Evolutionary conservation across 1,284 basidiomycete species (phyloP), one percentile per base, ranked within the genome.

Genomic region (Apiotrichum domesticum): DNA sequence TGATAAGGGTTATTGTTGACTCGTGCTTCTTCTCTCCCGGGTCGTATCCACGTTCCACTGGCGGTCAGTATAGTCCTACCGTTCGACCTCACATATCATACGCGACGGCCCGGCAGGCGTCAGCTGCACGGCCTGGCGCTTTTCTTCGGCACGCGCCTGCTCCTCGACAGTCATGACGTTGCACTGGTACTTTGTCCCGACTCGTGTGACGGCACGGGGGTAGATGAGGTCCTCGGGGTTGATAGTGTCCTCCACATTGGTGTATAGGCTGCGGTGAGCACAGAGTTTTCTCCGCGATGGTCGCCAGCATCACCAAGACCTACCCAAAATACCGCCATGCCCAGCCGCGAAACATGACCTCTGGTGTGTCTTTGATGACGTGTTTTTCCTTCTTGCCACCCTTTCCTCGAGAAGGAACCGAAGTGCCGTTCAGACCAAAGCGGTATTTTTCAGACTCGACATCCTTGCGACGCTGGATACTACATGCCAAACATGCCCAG

Each of bases 311-410:
- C 10, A n/a, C 3, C 5, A 21, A 11, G 10, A 75, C 87, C 75
- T 70, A 91, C 90, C 93, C 93, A 77, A 97, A 97, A 77, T 97
- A 97, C 57, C 93, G 82, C 78, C 93, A 96, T 1, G 91, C 91
- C 93, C 93, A 97, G n/a, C 75, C 76, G 46, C 73, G 64, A 60
- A 73, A 75, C 33, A 62, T 71, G 81, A 90, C 86, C 70, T 91
- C 90, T 73, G 87, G 94, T 77, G 90, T 83, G 73, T 87, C 85
- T 63, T 58, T 64, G 37, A 66, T 58, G 4, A 57, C 64, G 3
- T 52, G 83, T 40, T 84, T 81, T 58, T 86, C 80, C 58, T 83
- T 87, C 74, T 90, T 88, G 39, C 48, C 54, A 6, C 83, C 70
- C 87, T 86, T 35, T 83, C 83, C 60, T 81, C 81, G 86, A 29